Evolutionary conservation across 75 land plant genomes (phyloP), one percentile per base, ranked within the genome.

Genomic region (Azolla pinnata): DNA sequence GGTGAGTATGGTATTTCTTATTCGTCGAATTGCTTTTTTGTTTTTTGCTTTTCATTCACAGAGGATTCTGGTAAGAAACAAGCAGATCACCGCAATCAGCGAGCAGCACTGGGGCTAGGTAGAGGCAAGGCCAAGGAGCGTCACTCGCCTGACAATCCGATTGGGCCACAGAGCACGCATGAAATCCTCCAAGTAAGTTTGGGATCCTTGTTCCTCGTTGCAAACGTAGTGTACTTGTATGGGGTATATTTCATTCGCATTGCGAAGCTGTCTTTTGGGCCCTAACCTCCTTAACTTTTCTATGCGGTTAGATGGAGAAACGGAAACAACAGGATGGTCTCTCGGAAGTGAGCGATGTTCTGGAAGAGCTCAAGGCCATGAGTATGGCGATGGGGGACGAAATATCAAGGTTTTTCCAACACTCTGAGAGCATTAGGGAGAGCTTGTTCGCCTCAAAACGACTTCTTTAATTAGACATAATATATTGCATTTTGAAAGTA

Each of bases 341-440:
- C 1, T 66, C 70, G 10, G 95, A 88, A 57, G 62, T 92, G 54
- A 92, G 97, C 53, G 72, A 79, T 66, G 60, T 92, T 10, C 44
- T 92, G 52, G 95, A 67, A 30, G 76, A 88, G 61, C 73, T 92
- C 65, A 92, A 92, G 77, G 77, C 69, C 12, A 92, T 92, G 97
- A 85, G 90, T 4, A 52, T 82, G 12, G 95, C 82, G 70, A 92
- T 92, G 97, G 86, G 89, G 2, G 56, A 75, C 55, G 97, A 92
- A 63, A 82, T 92, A 46, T 81, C 66, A 20, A 76, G 93, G 97
- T 91, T n/a, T n/a, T n/a, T n/a, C n/a, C n/a, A n/a, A n/a, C n/a
- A n/a, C n/a, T n/a, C n/a, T n/a, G n/a, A n/a, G n/a, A n/a, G n/a
- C n/a, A n/a, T n/a, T n/a, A n/a, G n/a, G n/a, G n/a, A n/a, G n/a